Evolutionary conservation across 1,139 yeast species (phyloP), one percentile per base, ranked within the genome.

Genomic region (Saccharomycopsis phalli): DNA sequence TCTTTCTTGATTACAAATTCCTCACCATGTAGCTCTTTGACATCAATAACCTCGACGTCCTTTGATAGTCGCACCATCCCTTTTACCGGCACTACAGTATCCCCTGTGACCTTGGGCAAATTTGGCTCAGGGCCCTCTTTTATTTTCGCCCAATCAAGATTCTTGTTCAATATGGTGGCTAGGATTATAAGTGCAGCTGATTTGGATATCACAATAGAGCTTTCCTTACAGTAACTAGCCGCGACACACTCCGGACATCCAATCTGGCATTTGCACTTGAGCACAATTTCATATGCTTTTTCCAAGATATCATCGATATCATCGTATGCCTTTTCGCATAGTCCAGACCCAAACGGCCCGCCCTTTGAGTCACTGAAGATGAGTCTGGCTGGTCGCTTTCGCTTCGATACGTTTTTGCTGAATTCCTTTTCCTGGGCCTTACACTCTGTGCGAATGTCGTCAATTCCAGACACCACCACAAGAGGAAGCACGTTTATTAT

Each of bases 361-460:
- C 94, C 94, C 51, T 76, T 76, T 1, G 84, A 68, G 57, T 91
- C 98, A 54, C 77, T 79, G 51, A 91, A 82, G 1, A 88, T 74
- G 34, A 91, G 61, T 41, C 98, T 66, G 0, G 94, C 94, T 0
- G 97, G 97, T 34, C 98, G 61, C 45, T 71, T 71, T 31, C 98
- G 64, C 13, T 60, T 59, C 0, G 87, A 69, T 52, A 80, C 80
- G 19, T 84, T 61, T 33, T 70, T 69, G 1, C 94, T 83, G 65
- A 87, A 83, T 54, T 91, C 98, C 54, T 91, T 91, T 50, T 84
- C 94, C 0, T 98, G 96, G 0, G 97, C 95, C 53, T 91, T 91
- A 58, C 99, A 91, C 57, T 91, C 99, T 0, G 97, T 86, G 40
- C 72, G 72, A 13, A 91, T 69, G 51, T 88, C 97, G 34, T 81